Evolutionary conservation across 257 asterid genomes (phyloP).

Genomic region (Datura wrightii): DNA sequence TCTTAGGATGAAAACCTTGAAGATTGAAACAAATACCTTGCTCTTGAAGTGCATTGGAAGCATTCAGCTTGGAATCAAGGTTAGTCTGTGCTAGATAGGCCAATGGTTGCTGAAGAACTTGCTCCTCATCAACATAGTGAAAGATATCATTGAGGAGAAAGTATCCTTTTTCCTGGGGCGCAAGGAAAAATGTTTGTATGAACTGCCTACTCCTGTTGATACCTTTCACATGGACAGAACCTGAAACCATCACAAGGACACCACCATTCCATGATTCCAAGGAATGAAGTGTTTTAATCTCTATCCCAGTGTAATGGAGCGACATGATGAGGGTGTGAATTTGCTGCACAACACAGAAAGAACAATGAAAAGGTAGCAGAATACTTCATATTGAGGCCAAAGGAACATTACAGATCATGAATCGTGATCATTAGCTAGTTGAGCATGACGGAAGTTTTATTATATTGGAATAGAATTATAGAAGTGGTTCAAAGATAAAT

Average conservation of each 20-base stretch:
- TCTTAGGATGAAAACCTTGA: neutral
- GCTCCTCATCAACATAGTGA: constrained; percentile 81
- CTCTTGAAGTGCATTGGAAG: constrained; percentile 60
- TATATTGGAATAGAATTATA: neutral
- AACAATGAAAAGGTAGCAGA: constrained; percentile 26
- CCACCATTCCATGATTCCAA: constrained; percentile 94
- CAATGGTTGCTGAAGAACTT: constrained; percentile 68
- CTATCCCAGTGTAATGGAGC: constrained; percentile 72
- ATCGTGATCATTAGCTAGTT: constrained; percentile 22
- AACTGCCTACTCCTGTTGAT: constrained; percentile 76
- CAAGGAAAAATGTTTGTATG: constrained; percentile 90
- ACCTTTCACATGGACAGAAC: constrained; percentile 66
- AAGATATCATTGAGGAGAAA: constrained; percentile 89
- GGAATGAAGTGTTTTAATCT: constrained; percentile 90
- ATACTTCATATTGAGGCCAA: neutral
- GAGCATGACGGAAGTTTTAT: neutral
- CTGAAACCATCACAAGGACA: constrained; percentile 92
- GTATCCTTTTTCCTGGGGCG: constrained; percentile 95
- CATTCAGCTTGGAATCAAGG: constrained; percentile 61
- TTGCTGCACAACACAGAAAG: constrained; percentile 61
- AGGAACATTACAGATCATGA: neutral
- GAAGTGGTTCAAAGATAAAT: neutral
- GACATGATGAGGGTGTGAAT: constrained; percentile 85
- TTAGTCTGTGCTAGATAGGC: constrained; percentile 69
- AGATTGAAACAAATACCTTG: constrained; percentile 59